phyloP scores from a whole-genome alignment of 345 rosid genomes.

The Noccaea bulbosa region DNA sequence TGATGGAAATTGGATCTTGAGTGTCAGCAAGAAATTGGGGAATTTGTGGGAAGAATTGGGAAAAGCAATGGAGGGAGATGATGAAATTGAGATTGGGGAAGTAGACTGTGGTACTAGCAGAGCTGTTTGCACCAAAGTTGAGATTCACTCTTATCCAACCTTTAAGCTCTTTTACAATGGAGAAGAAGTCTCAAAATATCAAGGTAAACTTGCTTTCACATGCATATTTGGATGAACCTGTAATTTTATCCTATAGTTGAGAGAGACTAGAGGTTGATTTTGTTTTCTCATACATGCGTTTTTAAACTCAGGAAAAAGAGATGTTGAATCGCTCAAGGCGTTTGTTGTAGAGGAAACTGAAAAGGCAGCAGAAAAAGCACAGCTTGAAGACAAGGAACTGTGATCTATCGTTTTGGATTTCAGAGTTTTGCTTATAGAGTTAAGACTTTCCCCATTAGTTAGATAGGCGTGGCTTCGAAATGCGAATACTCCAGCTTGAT shows the following conservation, averaged over 20 bases:
- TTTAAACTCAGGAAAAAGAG: conserved; percentile 62
- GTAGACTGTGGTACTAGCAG: conserved; percentile 84
- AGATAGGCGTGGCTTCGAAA: conserved; percentile 33
- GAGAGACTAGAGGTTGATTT: neutral
- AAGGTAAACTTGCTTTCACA: conserved; percentile 55
- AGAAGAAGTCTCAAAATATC: conserved; percentile 84
- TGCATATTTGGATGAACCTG: conserved; percentile 14
- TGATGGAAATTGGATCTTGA: conserved; percentile 26
- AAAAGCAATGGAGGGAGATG: conserved; percentile 85
- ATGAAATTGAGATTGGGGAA: conserved; percentile 95
- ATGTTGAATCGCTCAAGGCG: conserved; percentile 70
- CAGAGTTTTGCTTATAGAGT: conserved; percentile 6
- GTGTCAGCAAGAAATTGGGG: conserved; percentile 86
- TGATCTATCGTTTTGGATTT: conserved; percentile 41
- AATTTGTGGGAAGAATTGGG: conserved; percentile 93
- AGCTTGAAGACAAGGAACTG: conserved; percentile 67
- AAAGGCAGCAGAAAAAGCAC: conserved; percentile 80
- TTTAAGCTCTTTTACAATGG: conserved; percentile 91
- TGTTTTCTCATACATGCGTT: too few relatives aligned
- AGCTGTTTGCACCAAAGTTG: conserved; percentile 78
- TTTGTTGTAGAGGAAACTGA: conserved; percentile 86
- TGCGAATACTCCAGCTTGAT: neutral
- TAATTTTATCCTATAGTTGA: neutral
- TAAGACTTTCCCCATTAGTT: conserved; percentile 14
- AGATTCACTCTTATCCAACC: conserved; percentile 94